Percentiles rank a stretch among this genome's conserved stretches.
These are phyloP conservation scores for Hanseniaspora meyeri DNA, from an alignment of 805 yeast genomes.

Conservation along the genomic window DNA sequence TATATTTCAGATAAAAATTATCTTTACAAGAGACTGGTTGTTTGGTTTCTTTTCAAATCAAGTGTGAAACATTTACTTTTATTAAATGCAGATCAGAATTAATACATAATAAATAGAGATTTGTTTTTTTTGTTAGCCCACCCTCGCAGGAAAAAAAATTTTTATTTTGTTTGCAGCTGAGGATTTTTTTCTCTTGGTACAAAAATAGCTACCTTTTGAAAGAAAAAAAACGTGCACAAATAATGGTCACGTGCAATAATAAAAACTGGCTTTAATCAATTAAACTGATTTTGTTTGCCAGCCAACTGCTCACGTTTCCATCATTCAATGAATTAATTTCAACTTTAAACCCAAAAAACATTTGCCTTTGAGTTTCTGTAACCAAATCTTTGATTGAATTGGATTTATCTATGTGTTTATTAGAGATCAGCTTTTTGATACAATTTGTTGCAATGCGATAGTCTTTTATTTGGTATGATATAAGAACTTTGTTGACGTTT, in stretches of 20 bases:
- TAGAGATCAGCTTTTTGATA: conserved; percentile 16
- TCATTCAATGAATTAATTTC: conserved; percentile 41
- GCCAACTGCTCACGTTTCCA: conserved; percentile 14
- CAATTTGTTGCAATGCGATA: conserved; percentile 19
- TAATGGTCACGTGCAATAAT: neutral
- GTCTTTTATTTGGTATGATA: conserved; percentile 24
- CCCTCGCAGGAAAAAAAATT: neutral
- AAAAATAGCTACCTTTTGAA: neutral
- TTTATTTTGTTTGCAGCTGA: neutral
- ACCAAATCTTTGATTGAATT: conserved; percentile 16
- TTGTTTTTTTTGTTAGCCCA: neutral
- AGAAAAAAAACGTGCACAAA: too few species aligned
- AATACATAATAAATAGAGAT: neutral
- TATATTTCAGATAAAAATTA: too few species aligned
- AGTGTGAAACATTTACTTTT: neutral
- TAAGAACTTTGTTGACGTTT: conserved; percentile 15
- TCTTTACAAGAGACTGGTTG: neutral
- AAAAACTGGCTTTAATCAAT: neutral
- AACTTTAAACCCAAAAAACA: conserved; percentile 43
- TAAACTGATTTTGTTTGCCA: neutral
- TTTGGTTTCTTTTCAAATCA: neutral
- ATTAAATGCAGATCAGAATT: neutral
- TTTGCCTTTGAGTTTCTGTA: conserved; percentile 45
- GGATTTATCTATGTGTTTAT: neutral
- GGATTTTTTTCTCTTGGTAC: neutral